A percentile compares a stretch with the other conserved stretches of the same genome.
Conservation (phyloP, 2,329 filamentous ascomycete genomes). For the Cyphellophora europaea region DNA sequence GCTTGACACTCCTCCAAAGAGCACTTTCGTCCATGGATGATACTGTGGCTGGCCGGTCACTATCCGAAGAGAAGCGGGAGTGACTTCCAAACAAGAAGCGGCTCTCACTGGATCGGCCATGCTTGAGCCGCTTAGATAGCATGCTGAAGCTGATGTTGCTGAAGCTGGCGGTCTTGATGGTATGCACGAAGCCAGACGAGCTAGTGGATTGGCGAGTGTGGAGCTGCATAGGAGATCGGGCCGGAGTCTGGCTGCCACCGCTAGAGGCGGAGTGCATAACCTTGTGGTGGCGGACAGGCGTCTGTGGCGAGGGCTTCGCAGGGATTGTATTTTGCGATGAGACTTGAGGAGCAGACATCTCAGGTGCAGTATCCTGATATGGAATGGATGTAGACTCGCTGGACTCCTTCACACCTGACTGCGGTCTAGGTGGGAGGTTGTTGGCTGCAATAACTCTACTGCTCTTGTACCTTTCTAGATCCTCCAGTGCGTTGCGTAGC, state of each 20-base stretch:
- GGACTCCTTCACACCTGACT: too few relatives aligned
- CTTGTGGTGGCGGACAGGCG: background rate
- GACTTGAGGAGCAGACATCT: too few relatives aligned
- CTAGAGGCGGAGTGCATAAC: too few relatives aligned
- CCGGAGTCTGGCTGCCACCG: too few relatives aligned
- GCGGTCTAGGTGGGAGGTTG: too few relatives aligned
- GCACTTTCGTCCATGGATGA: conserved; percentile 56
- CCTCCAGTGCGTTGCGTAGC: background rate
- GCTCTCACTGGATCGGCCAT: conserved; percentile 53
- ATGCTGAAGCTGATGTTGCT: conserved; percentile 67
- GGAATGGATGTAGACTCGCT: too few relatives aligned
- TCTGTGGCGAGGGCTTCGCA: background rate
- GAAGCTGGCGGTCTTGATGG: conserved; percentile 69
- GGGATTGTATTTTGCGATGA: too few relatives aligned
- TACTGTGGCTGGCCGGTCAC: conserved; percentile 34
- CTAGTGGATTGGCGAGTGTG: conserved; percentile 58
- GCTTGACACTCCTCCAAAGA: conserved; percentile 62
- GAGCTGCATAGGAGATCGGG: too few relatives aligned
- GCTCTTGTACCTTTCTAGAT: background rate
- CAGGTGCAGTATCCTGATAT: too few relatives aligned
- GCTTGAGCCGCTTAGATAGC: conserved; percentile 49
- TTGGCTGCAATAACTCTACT: background rate
- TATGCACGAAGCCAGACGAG: conserved; percentile 71
- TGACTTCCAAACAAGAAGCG: conserved; percentile 52
- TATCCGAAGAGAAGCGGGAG: conserved; percentile 53